Evolutionary conservation across 257 asterid species (phyloP), one percentile per base, ranked within the genome.

Genomic region (Solanum lycopersicoides): DNA sequence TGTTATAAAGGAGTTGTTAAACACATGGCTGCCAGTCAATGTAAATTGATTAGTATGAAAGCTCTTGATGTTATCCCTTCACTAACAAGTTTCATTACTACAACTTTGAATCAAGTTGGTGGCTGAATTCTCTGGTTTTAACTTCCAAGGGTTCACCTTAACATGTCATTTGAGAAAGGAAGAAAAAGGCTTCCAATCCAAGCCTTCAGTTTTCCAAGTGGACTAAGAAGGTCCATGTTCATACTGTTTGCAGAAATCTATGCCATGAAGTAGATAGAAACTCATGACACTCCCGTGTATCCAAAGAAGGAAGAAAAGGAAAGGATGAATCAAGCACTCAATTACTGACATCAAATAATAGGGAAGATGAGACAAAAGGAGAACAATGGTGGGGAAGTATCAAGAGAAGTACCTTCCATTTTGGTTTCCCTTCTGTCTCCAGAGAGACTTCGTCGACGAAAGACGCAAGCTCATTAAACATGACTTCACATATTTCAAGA

Each of bases 381-480:
- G 82, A 65, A 63, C 25, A 71, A 34, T 69, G 69, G 53, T 9
- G 37, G 66, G 39, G 83, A 50, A 39, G 66, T 28, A 47, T 80
- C 28, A 30, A 30, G 50, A 80, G 50, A 53, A 42, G 44, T 95
- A 97, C 99, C 99, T 97, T 97, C 99, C 99, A 97, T 90, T 97
- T 97, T 56, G 99, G 97, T 86, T 96, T 97, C 89, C 97, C 99
- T 91, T 97, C 99, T 41, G 98, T 93, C 90, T 97, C 99, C 88
- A 93, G 90, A 86, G 99, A 95, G 86, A 96, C 94, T 88, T 97
- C 99, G 84, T 97, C 99, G 74, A 95, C 92, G 93, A 96, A 97
- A 87, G 99, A 95, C 3, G 98, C 92, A 88, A 97, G 99, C 92
- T 97, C 99, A 39, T 98, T 94, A 92, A 96, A 96, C 99, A 97